Evolutionary conservation across 2,329 filamentous ascomycete species (phyloP), one percentile per base, ranked within the genome.

Genomic region (Scedosporium boydii): DNA sequence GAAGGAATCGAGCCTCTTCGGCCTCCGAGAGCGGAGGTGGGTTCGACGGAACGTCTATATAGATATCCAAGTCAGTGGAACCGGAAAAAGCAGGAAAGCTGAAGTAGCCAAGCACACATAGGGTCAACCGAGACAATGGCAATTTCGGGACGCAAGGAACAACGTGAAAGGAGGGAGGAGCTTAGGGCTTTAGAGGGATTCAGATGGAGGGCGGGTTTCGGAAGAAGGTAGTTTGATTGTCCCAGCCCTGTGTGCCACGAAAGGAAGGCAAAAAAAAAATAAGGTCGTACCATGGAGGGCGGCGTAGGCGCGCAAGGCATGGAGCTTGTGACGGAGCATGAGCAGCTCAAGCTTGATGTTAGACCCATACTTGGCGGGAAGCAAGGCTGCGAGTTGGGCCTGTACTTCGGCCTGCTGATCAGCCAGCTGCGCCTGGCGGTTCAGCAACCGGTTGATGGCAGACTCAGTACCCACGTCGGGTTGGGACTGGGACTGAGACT

Each of bases 311-410:
- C 80, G 77, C 63, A 85, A 73, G 53, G 78, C 75, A 63, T 75
- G 77, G 62, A 80, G 73, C 71, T 85, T 85, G 71, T 82, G 77
- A 64, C 79, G 81, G 67, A 86, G 73, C 79, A 84, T 82, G 60
- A 77, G 75, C 29, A 83, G 73, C 73, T 85, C 82, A 58, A 76
- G 65, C 64, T 75, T 76, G 66, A 77, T 71, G 69, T 82, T 78
- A 60, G 77, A 74, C 58, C 76, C 76, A 72, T 80, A 77, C 66
- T 77, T 79, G 66, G 74, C 73, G 62, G 78, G 77, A 16, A 82
- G 74, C 58, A 83, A 71, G 64, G 74, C 74, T 63, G 78, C 76
- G 61, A 83, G 74, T 69, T 77, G 78, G 65, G 80, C 76, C 67
- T 82, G 78, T 67, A 82, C 80, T 65, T 81, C 79, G 68, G 78